Conservation (phyloP, 495 filamentous ascomycete genomes). For the Neurospora cerealis region DNA sequence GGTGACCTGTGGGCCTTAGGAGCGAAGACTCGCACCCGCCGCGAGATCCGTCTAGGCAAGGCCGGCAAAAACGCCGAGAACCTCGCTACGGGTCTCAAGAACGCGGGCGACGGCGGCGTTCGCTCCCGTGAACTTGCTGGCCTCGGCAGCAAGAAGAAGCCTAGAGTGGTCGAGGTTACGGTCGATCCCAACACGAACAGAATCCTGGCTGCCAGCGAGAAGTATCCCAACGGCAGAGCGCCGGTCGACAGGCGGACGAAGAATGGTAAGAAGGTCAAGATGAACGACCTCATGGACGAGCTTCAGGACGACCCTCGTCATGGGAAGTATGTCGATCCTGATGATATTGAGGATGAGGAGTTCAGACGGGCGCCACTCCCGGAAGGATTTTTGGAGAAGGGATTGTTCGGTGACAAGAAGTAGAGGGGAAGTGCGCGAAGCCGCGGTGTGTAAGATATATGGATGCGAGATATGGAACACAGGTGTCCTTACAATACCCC, state of each 20-base stretch:
- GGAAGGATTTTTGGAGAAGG: background rate
- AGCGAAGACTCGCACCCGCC: conserved; percentile 67
- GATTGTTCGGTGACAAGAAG: background rate
- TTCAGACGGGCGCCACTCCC: background rate
- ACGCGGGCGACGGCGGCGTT: conserved; percentile 30
- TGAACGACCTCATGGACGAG: conserved; percentile 33
- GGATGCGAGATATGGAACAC: background rate
- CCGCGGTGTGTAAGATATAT: background rate
- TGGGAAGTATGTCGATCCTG: conserved; percentile 8
- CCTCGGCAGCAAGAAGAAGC: conserved; percentile 14
- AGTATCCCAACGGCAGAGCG: conserved; percentile 4
- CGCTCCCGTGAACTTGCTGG: conserved; percentile 21
- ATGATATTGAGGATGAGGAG: conserved; percentile 14
- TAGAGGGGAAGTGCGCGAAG: background rate
- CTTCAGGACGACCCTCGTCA: conserved; percentile 14
- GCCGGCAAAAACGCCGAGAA: conserved; percentile 14
- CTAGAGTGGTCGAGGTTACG: conserved; percentile 25
- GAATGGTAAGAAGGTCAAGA: conserved; percentile 39
- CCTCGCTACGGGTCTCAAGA: background rate
- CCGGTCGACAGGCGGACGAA: conserved; percentile 40
- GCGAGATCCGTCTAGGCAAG: conserved; percentile 51
- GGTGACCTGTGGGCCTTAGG: conserved; percentile 94
- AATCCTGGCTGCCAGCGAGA: conserved; percentile 24
- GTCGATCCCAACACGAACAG: conserved; percentile 19
- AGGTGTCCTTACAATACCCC: background rate